Evolutionary conservation across 2,329 filamentous ascomycete species (phyloP), one percentile per base, ranked within the genome.

Genomic region (Trichoderma semiorbis): DNA sequence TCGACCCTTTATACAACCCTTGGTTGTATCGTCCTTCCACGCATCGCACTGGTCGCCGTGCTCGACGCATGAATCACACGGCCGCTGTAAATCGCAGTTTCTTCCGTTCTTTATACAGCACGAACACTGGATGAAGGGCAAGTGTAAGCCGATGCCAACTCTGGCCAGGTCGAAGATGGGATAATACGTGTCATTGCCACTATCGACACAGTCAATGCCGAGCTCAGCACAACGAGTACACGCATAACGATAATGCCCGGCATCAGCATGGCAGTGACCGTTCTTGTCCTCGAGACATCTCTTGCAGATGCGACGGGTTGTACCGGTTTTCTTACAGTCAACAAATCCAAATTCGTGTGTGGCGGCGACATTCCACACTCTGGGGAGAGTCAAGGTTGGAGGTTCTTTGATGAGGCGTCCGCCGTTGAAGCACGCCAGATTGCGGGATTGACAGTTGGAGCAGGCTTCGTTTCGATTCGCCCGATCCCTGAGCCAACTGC

Each of bases 51-150:
- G 30, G 0, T 75, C 71, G 3, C 69, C 73, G 24, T 71, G 39
- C 8, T 66, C 24, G 12, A 73, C 69, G 74, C 82, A 83, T 5
- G 77, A 79, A 65, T 82, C 79, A 70, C 82, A 83, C 1, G 81
- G 82, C 24, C 81, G 77, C 68, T 81, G 80, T 1, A 79, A 78
- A 62, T 83, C 82, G 71, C 82, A 83, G 66, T 77, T 75, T 1
- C 76, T 61, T 3, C 73, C 73, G 7, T 55, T 74, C 1, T 68
- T 47, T 5, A 64, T 16, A 73, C 80, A 82, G 18, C 71, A 71
- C 1, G 36, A 10, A 70, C 79, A 82, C 0, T 72, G 70, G 12
- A 72, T 50, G 70, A 78, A 81, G 12, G 78, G 72, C 68, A 76
- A 69, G 24, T 74, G 75, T 28, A 73, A 71, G 6, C 80, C 80